Base-by-base conservation (phyloP, 2,329 filamentous ascomycete genomes). In the Stemphylium beticola region DNA sequence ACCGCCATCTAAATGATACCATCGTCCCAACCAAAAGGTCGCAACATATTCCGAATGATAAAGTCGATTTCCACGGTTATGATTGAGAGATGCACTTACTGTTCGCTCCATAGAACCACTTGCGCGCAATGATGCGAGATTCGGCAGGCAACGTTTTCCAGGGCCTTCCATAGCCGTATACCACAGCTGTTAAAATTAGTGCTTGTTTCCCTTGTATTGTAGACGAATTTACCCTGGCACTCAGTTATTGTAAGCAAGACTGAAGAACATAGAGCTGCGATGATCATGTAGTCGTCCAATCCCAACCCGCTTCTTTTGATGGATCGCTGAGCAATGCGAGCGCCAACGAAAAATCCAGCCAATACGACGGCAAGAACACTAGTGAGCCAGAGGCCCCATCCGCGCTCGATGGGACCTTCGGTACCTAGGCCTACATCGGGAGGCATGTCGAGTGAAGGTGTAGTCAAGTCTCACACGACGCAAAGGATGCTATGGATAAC, bases 31-130 rank as follows among this genome's bases (percentile, higher is more conserved):
- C 7, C 24, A 26, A 26, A 26, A 7, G 24, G 4, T 22, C 22
- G 22, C 22, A 7, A 24, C 8, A 7, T 24, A 24, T 24, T 7
- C 22, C 5, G 8, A 2, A 24, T 7, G 22, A 24, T 24, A 24
- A 24, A 7, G 2, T 7, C 6, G 6, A 7, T 24, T 24, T 24
- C 22, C 22, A 24, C 5, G 22, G 6, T 24, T 7, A 37, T 45
- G 7, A 17, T 17, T 33, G 26, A 12, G 9, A 46, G 10, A 29
- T n/a, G 31, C 31, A 53, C 56, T 39, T 22, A 55, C 56, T 63
- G 32, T 74, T 66, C 24, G 67, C 68, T 40, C 64, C 65, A 50
- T 69, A 73, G 57, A 71, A 72, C 67, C 67, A 66, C 42, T 62
- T 62, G 26, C 62, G 58, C 9, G 64, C 65, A 15, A 41, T 61